These are phyloP conservation scores for Castanopsis chinensis DNA, from an alignment of 306 rosid species.

Conservation along the genomic window DNA sequence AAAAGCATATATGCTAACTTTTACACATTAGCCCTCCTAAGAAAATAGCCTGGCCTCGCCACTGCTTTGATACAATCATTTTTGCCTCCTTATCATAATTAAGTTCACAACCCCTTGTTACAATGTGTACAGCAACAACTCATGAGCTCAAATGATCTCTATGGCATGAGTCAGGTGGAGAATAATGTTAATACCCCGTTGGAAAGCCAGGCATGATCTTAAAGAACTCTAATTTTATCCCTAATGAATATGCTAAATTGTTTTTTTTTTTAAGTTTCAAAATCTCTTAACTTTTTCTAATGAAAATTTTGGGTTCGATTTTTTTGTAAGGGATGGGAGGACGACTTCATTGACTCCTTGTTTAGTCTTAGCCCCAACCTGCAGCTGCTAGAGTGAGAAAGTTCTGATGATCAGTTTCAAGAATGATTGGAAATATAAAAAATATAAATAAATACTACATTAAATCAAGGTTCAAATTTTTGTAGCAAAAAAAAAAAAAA, in stretches of 20 bases:
- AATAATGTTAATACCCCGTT: neutral
- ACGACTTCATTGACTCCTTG: conserved; percentile 18
- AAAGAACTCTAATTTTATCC: neutral
- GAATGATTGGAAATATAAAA: too few species aligned
- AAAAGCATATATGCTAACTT: too few species aligned
- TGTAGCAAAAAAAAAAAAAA: too few species aligned
- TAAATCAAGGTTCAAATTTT: too few species aligned
- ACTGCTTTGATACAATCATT: too few species aligned
- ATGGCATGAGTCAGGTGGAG: neutral
- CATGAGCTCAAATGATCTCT: neutral
- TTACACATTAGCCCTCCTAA: too few species aligned
- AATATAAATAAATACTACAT: too few species aligned
- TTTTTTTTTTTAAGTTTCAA: neutral
- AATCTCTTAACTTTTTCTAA: neutral
- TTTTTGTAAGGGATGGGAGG: conserved; percentile 27
- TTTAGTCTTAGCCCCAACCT: neutral
- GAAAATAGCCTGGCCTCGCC: too few species aligned
- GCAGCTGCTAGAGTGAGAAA: neutral
- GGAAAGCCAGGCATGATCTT: neutral
- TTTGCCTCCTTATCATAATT: too few species aligned
- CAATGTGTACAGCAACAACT: neutral
- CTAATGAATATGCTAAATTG: neutral
- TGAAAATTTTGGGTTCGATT: neutral
- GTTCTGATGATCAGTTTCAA: neutral
- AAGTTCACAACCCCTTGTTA: neutral